A percentile compares a stretch with the other conserved stretches of the same genome.
phyloP scores from a whole-genome alignment of 169 alveolate genomes.

The Cryptosporidium ryanae region DNA sequence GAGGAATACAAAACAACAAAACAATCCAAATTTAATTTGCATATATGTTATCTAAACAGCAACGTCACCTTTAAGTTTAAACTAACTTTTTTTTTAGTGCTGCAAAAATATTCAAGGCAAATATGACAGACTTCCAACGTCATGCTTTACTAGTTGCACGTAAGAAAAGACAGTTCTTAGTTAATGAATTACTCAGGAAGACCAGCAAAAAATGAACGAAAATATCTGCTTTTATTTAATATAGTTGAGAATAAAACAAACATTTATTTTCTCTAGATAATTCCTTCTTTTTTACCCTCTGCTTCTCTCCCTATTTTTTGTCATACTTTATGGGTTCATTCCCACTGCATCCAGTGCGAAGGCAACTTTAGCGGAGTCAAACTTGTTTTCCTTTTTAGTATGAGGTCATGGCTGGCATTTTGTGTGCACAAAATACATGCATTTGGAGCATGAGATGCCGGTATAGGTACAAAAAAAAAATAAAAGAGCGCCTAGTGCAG shows the following conservation, averaged over 20 bases:
- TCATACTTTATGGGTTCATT: not conserved
- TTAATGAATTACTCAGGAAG: slow-evolving; percentile 32
- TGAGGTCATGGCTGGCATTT: no score
- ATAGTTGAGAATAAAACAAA: no score
- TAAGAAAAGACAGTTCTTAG: slow-evolving; percentile 67
- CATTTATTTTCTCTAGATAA: not conserved
- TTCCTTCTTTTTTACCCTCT: not conserved
- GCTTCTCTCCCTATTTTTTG: not conserved
- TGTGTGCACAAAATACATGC: no score
- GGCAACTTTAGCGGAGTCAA: no score
- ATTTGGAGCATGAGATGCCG: no score
- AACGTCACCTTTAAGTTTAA: not conserved
- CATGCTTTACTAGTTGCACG: slow-evolving; percentile 85
- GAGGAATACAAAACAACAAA: no score
- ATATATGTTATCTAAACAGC: not conserved
- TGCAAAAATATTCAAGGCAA: slow-evolving; percentile 74
- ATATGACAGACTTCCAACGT: slow-evolving; percentile 89
- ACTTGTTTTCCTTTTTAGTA: not conserved
- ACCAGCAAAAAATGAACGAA: slow-evolving; percentile 26
- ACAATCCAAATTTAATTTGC: not conserved
- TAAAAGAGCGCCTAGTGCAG: not conserved
- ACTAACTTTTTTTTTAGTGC: slow-evolving; percentile 23
- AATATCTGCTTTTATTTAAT: not conserved
- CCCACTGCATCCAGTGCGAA: not conserved
- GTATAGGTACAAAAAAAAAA: no score